phyloP scores from a whole-genome alignment of 805 yeast genomes.

The Yamadazyma insecticola region DNA sequence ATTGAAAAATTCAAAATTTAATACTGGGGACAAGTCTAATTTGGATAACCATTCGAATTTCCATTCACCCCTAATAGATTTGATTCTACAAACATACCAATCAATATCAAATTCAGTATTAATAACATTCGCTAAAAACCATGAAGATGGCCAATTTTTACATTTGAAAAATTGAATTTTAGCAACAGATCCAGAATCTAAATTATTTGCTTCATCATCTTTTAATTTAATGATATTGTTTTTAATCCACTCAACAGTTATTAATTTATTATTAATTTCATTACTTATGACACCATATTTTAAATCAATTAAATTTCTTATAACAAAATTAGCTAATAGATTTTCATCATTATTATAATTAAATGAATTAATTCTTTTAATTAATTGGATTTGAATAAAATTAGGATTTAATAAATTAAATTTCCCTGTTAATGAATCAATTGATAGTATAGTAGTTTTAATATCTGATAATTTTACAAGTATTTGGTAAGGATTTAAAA shows the following conservation, averaged over 20 bases:
- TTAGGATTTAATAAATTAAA: conserved; percentile 38
- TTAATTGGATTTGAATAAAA: conserved; percentile 27
- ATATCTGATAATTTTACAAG: conserved; percentile 26
- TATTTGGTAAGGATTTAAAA: conserved; percentile 30
- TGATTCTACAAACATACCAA: conserved; percentile 53
- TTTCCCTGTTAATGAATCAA: conserved; percentile 37
- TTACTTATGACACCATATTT: conserved; percentile 45
- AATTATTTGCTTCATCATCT: conserved; percentile 41
- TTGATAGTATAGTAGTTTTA: conserved; percentile 31
- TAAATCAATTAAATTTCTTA: conserved; percentile 37
- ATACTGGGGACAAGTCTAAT: conserved; percentile 6
- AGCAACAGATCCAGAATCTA: conserved; percentile 16
- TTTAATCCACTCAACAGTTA: conserved; percentile 67
- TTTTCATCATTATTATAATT: conserved; percentile 22
- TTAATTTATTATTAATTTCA: conserved; percentile 52
- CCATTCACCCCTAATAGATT: conserved; percentile 51
- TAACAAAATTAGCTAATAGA: conserved; percentile 27
- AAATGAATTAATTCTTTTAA: conserved; percentile 26
- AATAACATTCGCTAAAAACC: conserved; percentile 46
- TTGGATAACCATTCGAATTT: conserved; percentile 42
- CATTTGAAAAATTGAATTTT: conserved; percentile 40
- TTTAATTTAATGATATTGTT: conserved; percentile 49
- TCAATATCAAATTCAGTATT: conserved; percentile 32
- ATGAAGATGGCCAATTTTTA: conserved; percentile 52
- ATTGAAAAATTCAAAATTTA: conserved; percentile 31